Percentiles rank a stretch among this genome's conserved stretches.
Evolutionary conservation across 805 yeast genomes (phyloP).

Genomic region (Ogataea wickerhamii): DNA sequence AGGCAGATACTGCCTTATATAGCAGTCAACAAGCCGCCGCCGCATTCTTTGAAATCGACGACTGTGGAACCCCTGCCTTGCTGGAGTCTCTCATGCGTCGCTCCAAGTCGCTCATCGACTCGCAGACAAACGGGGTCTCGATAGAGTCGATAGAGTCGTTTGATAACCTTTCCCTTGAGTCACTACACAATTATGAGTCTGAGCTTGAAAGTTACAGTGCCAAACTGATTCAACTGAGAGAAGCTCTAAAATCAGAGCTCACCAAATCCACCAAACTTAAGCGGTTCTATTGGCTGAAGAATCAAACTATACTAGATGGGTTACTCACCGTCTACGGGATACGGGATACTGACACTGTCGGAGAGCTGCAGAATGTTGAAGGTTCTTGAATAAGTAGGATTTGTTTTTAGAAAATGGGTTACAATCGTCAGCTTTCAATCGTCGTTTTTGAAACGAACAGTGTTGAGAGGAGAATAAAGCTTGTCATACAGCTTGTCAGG

Average conservation of each 20-base stretch:
- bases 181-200: slow-evolving; percentile 14
- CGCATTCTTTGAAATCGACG: slow-evolving; percentile 7
- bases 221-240: slow-evolving; percentile 17
- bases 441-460: slow-evolving; percentile 30
- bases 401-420: background rate
- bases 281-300: slow-evolving; percentile 27
- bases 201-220: slow-evolving; percentile 22
- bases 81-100: slow-evolving; percentile 1
- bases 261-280: slow-evolving; percentile 12
- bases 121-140: background rate
- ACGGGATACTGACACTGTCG: background rate
- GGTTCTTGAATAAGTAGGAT: background rate
- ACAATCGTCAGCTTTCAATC: slow-evolving; percentile 3
- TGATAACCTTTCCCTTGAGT: slow-evolving; percentile 14
- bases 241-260: slow-evolving; percentile 22
- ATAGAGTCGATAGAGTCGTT: slow-evolving; percentile 10
- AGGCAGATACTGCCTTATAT: slow-evolving; percentile 8
- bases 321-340: slow-evolving; percentile 8
- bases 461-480: slow-evolving; percentile 28
- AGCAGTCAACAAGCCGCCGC: slow-evolving; percentile 1
- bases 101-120: slow-evolving; percentile 3
- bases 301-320: slow-evolving; percentile 24
- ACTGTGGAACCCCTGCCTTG: slow-evolving; percentile 3
- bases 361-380: background rate
- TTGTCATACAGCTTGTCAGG: slow-evolving; percentile 30